phyloP scores from a whole-genome alignment of 805 yeast species.

The Ascoidea rubescens region DNA sequence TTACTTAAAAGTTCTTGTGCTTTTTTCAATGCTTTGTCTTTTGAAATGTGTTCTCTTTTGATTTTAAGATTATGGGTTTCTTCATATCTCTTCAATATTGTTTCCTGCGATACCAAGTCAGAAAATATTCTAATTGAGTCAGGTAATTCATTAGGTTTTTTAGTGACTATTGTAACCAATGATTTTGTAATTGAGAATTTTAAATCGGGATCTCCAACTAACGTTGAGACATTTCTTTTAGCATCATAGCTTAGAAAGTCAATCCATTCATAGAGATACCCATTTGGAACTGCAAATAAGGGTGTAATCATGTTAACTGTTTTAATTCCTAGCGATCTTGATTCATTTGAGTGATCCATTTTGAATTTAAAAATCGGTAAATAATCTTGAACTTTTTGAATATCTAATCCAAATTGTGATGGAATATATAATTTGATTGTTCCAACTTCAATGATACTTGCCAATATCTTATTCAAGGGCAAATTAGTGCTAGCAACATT shows the following conservation, averaged over 20 bases:
- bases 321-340: slow-evolving; percentile 23
- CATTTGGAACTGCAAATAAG: slow-evolving; percentile 23
- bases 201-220: slow-evolving; percentile 26
- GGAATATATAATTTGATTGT: not conserved
- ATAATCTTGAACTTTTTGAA: not conserved
- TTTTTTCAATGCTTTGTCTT: slow-evolving; percentile 19
- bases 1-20: slow-evolving; percentile 16
- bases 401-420: not conserved
- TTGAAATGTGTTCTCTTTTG: slow-evolving; percentile 18
- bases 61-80: slow-evolving; percentile 21
- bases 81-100: slow-evolving; percentile 27
- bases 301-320: slow-evolving; percentile 28
- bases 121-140: slow-evolving; percentile 29
- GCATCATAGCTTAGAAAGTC: slow-evolving; percentile 15
- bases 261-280: slow-evolving; percentile 13
- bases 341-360: not conserved
- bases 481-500: not conserved
- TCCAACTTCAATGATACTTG: too few species aligned
- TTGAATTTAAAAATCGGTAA: not conserved
- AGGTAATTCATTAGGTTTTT: slow-evolving; percentile 19
- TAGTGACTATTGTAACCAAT: slow-evolving; percentile 18
- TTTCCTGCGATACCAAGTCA: slow-evolving; percentile 23
- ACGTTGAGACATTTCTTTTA: slow-evolving; percentile 20
- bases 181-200: slow-evolving; percentile 24
- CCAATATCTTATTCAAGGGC: not conserved